These are phyloP conservation scores for Salix brachista DNA, from an alignment of 345 rosid genomes.

Conservation along the genomic window DNA sequence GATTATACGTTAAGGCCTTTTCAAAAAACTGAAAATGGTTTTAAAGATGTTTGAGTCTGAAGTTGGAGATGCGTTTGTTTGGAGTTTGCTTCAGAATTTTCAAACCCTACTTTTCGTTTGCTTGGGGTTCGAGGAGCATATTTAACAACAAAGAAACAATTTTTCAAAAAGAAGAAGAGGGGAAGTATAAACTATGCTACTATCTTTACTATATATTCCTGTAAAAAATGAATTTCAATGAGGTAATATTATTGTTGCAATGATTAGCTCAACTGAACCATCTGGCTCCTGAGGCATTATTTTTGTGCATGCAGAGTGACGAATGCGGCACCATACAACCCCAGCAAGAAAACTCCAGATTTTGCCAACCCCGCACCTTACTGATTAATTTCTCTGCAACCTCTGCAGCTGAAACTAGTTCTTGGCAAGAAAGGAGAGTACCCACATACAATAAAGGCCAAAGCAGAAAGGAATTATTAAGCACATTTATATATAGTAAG, in stretches of 20 bases:
- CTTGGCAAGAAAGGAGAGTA: conserved; percentile 5
- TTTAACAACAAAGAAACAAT: background rate
- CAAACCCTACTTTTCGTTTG: background rate
- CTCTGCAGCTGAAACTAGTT: conserved; percentile 8
- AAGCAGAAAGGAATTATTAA: conserved; percentile 8
- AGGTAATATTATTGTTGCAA: background rate
- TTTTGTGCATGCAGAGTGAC: conserved; percentile 41
- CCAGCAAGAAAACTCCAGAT: conserved; percentile 42
- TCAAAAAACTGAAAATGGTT: background rate
- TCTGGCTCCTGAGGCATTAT: background rate
- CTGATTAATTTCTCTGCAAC: conserved; percentile 31
- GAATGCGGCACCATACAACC: conserved; percentile 54
- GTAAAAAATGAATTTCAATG: background rate
- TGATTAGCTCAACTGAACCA: background rate
- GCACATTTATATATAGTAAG: background rate
- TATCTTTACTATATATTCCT: background rate
- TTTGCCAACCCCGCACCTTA: conserved; percentile 17
- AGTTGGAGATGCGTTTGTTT: background rate
- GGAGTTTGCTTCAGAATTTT: background rate
- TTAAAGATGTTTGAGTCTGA: background rate
- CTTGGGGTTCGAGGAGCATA: background rate
- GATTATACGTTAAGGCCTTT: background rate
- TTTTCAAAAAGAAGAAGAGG: background rate
- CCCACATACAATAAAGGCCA: background rate
- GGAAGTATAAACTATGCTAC: background rate